A percentile compares a stretch with the other conserved stretches of the same genome.
These are phyloP conservation scores for Leccinum solheimii DNA, from an alignment of 1,284 basidiomycete species.

Conservation along the genomic window DNA sequence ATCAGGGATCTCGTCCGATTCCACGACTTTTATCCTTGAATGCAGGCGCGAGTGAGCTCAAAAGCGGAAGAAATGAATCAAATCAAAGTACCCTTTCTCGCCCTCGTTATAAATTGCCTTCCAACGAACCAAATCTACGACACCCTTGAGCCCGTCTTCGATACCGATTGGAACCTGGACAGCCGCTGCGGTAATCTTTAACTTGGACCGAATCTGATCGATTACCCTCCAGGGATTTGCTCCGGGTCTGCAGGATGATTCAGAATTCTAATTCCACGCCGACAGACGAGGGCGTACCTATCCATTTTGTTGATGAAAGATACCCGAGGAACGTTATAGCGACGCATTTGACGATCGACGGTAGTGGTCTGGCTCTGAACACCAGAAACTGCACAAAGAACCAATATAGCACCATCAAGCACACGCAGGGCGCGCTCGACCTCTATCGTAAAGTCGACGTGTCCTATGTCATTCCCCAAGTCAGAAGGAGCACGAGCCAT, in stretches of 20 bases:
- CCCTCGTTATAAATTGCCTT: conserved; percentile 96
- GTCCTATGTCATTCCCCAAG: conserved; percentile 51
- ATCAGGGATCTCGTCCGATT: conserved; percentile 87
- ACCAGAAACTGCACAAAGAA: conserved; percentile 95
- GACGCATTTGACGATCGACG: conserved; percentile 97
- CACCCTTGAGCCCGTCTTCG: conserved; percentile 86
- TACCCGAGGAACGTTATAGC: conserved; percentile 93
- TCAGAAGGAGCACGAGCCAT: background rate
- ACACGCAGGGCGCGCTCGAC: conserved; percentile 97
- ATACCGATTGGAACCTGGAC: conserved; percentile 95
- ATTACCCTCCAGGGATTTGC: conserved; percentile 97
- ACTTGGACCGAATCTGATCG: conserved; percentile 88
- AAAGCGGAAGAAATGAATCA: background rate
- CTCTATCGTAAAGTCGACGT: conserved; percentile 99
- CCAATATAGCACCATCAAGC: conserved; percentile 94
- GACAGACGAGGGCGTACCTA: conserved; percentile 46
- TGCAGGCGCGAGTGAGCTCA: conserved; percentile 1
- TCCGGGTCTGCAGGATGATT: conserved; percentile 65
- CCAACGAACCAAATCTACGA: conserved; percentile 95
- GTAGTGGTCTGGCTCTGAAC: conserved; percentile 99
- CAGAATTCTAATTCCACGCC: background rate
- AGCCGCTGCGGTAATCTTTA: conserved; percentile 92
- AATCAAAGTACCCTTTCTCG: conserved; percentile 76
- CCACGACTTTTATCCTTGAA: conserved; percentile 72
- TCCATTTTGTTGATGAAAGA: conserved; percentile 99